Base-by-base conservation (phyloP, 106 monocot genomes). In the Iris macrosiphon region DNA sequence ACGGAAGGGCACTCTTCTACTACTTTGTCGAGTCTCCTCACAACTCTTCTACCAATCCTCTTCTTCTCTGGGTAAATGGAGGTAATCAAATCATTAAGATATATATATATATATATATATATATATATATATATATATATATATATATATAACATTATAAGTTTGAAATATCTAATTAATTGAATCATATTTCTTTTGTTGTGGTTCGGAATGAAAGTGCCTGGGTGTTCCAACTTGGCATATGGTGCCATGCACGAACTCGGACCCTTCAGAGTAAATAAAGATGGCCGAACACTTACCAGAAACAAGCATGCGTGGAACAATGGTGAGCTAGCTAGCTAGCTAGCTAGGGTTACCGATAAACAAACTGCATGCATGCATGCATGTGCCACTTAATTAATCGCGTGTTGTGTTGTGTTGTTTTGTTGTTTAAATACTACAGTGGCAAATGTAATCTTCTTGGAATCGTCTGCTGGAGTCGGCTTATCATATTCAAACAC, bases 401-500 rank as follows among this genome's bases (percentile, higher is more conserved):
- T 31, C 23, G 5, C n/a, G 13, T 18, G 13, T 7, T 64, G 1
- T n/a, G n/a, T n/a, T n/a, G n/a, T n/a, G n/a, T n/a, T n/a, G n/a
- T n/a, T n/a, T n/a, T n/a, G n/a, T n/a, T n/a, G n/a, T n/a, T n/a
- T n/a, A n/a, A n/a, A n/a, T n/a, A n/a, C n/a, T n/a, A 14, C 22
- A 73, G 72, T 59, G 22, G 72, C 72, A 14, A 65, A 73, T 35
- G 40, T 73, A 17, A 7, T 73, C 5, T 73, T 65, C 47, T 24
- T 73, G 22, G 72, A 73, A 30, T 48, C 50, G 12, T 65, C 72
- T 0, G 65, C 52, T 6, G 72, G 72, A 0, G 65, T 58, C 0
- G 56, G 72, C 6, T 72, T 47, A 28, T 72, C 72, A 2, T 72
- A 72, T 27, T 72, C 72, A 24, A 72, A 69, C 45, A 52, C 61